These are phyloP conservation scores for Ceratobasidium sp. DNA, from an alignment of 1,284 basidiomycete genomes.

Conservation along the genomic window DNA sequence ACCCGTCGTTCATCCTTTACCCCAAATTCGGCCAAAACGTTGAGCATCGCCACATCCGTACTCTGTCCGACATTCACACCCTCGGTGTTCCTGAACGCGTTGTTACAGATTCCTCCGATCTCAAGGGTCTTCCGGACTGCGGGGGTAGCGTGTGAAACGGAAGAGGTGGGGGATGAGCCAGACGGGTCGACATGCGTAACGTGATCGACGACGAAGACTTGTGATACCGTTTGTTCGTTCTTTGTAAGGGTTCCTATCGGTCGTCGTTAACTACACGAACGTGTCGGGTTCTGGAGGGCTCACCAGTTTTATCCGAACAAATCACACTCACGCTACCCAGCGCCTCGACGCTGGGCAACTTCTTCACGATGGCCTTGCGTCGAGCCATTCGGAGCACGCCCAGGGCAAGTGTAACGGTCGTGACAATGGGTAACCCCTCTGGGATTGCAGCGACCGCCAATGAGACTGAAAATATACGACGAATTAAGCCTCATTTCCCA, in stretches of 20 bases:
- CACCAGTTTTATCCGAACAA: constrained; percentile 96
- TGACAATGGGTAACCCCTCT: constrained; percentile 96
- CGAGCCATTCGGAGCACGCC: constrained; percentile 95
- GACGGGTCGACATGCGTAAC: constrained; percentile 69
- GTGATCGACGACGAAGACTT: constrained; percentile 89
- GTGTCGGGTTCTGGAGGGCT: constrained; percentile 22
- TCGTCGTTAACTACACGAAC: too few relatives aligned
- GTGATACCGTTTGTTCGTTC: constrained; percentile 95
- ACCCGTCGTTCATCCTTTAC: constrained; percentile 78
- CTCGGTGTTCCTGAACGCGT: constrained; percentile 76
- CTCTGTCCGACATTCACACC: constrained; percentile 87
- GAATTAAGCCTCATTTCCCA: background rate
- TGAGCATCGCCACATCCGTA: constrained; percentile 93
- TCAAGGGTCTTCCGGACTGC: constrained; percentile 72
- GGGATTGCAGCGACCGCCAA: constrained; percentile 97
- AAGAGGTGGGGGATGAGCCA: constrained; percentile 52
- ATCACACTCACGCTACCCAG: constrained; percentile 95
- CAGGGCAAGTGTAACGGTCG: constrained; percentile 94
- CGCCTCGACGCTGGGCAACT: constrained; percentile 93
- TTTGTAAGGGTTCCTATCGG: constrained; percentile 88
- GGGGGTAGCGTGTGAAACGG: constrained; percentile 56
- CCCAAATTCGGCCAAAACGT: constrained; percentile 78
- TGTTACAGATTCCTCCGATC: constrained; percentile 78
- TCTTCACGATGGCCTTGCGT: constrained; percentile 96
- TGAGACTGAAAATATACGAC: constrained; percentile 69